Percentiles rank a stretch among this genome's conserved stretches.
Conservation (phyloP, 2,329 filamentous ascomycete species). For the Aspergillus sp. region DNA sequence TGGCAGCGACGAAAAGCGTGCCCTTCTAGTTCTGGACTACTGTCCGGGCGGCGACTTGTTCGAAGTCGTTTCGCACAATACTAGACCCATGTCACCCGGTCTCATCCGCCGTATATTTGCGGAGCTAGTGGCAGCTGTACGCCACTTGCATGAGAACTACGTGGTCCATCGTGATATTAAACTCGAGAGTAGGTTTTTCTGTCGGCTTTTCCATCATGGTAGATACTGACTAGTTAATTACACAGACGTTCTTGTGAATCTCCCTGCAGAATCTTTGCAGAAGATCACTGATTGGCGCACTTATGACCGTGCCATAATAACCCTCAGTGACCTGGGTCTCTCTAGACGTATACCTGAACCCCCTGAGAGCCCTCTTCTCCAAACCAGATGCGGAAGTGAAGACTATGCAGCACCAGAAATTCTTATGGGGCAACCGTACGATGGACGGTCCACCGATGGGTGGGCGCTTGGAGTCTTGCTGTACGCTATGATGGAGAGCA, state of each 20-base stretch:
- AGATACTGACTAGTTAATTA: conserved; percentile 9
- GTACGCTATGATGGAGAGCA: conserved; percentile 90
- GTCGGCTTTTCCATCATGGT: not conserved
- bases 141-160: conserved; percentile 77
- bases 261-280: conserved; percentile 67
- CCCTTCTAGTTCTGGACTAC: conserved; percentile 84
- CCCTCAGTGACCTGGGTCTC: conserved; percentile 86
- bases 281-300: conserved; percentile 67
- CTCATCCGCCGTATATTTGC: conserved; percentile 84
- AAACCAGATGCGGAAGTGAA: conserved; percentile 90
- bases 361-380: conserved; percentile 79
- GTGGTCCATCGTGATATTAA: conserved; percentile 98
- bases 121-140: conserved; percentile 80
- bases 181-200: conserved; percentile 78
- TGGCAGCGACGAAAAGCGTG: conserved; percentile 77
- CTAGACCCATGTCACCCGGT: conserved; percentile 63
- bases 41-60: conserved; percentile 94
- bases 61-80: conserved; percentile 77
- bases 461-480: conserved; percentile 94
- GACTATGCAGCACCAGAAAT: conserved; percentile 97
- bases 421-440: conserved; percentile 90
- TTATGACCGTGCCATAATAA: conserved; percentile 80
- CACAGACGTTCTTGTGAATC: conserved; percentile 85
- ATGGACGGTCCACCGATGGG: conserved; percentile 85
- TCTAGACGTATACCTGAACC: conserved; percentile 74